phyloP scores from a whole-genome alignment of 345 rosid genomes.

The Crucihimalaya himalaica region DNA sequence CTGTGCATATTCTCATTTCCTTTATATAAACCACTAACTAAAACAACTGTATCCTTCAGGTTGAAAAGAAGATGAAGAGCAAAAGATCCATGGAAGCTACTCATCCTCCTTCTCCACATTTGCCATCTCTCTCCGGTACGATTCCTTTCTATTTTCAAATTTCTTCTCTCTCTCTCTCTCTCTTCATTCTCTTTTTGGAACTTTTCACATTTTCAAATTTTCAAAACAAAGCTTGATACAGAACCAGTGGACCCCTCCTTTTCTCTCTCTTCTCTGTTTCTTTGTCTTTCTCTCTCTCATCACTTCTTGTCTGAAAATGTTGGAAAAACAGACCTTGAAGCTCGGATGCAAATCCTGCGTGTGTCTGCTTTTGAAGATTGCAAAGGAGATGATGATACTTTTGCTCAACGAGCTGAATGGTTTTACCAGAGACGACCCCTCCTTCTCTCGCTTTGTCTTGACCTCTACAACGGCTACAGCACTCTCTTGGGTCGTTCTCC shows the following conservation, averaged over 20 bases:
- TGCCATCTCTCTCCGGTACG: constrained; percentile 40
- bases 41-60: constrained; percentile 20
- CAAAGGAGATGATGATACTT: constrained; percentile 53
- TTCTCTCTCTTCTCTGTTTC: constrained; percentile 7
- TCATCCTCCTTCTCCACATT: constrained; percentile 26
- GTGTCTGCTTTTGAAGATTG: constrained; percentile 40
- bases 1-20: constrained; percentile 5
- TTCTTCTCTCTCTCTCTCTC: constrained; percentile 1
- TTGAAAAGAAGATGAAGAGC: constrained; percentile 33
- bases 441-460: constrained; percentile 58
- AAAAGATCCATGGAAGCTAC: constrained; percentile 28
- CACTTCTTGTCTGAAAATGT: constrained; percentile 23
- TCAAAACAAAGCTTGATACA: constrained; percentile 34
- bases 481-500: constrained; percentile 49
- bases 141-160: constrained; percentile 18
- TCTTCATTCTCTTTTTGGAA: constrained; percentile 32
- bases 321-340: constrained; percentile 53
- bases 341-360: constrained; percentile 51
- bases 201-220: constrained; percentile 37
- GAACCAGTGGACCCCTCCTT: constrained; percentile 32
- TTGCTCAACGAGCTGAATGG: constrained; percentile 69
- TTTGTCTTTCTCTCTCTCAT: constrained; percentile 31
- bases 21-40: constrained; percentile 6
- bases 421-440: constrained; percentile 70
- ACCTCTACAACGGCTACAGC: constrained; percentile 60